phyloP scores from a whole-genome alignment of 2,329 filamentous ascomycete genomes.

The Corniculantispora saksenae region DNA sequence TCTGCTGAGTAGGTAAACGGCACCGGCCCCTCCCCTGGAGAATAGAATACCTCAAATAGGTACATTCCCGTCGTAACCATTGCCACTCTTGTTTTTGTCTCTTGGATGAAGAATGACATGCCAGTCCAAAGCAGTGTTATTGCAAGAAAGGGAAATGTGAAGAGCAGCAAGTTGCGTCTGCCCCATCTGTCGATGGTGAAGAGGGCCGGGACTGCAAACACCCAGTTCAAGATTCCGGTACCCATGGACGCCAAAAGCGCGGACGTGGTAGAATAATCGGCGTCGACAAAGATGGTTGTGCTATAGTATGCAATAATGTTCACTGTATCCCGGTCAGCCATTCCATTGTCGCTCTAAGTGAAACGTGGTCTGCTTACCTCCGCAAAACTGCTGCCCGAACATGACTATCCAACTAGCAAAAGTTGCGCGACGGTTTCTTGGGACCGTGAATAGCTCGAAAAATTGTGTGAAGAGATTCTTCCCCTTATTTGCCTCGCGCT shows the following conservation, averaged over 20 bases:
- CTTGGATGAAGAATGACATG: constrained; percentile 29
- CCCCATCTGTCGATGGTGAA: constrained; percentile 30
- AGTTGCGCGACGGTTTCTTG: constrained; percentile 58
- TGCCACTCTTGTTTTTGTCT: constrained; percentile 22
- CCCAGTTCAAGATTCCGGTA: constrained; percentile 35
- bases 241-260: constrained; percentile 36
- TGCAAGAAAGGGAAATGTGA: constrained; percentile 38
- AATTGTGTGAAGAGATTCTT: constrained; percentile 50
- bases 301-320: constrained; percentile 36
- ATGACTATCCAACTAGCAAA: constrained; percentile 66
- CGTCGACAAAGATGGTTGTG: constrained; percentile 31
- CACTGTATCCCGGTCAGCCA: not conserved
- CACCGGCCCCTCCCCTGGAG: constrained; percentile 21
- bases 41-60: constrained; percentile 33
- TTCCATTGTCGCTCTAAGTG: too few relatives aligned
- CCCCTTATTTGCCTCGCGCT: constrained; percentile 32
- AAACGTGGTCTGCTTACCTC: constrained; percentile 20
- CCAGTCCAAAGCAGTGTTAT: constrained; percentile 35
- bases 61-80: constrained; percentile 17
- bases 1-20: constrained; percentile 42
- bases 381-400: constrained; percentile 52
- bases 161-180: constrained; percentile 25
- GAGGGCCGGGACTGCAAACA: constrained; percentile 35
- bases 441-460: constrained; percentile 54
- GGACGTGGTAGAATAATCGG: constrained; percentile 29